Evolutionary conservation across 1,139 yeast species (phyloP).

Genomic region (Blastobotrys illinoisensis): DNA sequence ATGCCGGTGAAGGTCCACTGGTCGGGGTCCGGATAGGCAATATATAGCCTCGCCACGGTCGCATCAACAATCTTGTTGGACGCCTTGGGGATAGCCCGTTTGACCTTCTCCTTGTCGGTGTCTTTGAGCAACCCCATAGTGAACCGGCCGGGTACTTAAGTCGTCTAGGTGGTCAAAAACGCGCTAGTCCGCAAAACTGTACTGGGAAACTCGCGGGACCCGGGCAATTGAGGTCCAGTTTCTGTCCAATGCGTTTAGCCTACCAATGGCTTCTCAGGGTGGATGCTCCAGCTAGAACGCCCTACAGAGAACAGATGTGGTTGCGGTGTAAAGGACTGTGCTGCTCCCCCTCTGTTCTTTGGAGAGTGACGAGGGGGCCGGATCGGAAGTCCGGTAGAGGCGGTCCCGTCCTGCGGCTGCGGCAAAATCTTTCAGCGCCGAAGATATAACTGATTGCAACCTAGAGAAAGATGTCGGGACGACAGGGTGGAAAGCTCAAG

Average conservation of each 20-base stretch:
- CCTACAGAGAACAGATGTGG: neutral
- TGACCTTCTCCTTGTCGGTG: constrained; percentile 80
- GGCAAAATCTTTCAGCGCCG: neutral
- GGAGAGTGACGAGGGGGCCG: neutral
- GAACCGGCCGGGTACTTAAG: neutral
- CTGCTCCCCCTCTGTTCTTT: neutral
- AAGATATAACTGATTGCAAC: neutral
- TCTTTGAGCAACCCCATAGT: constrained; percentile 57
- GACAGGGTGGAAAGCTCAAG: constrained; percentile 42
- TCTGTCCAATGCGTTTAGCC: neutral
- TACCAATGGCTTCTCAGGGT: neutral
- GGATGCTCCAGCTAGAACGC: neutral
- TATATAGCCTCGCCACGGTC: constrained; percentile 80
- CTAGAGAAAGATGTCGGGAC: constrained; percentile 40
- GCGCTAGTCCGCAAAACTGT: neutral
- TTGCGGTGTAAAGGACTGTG: neutral
- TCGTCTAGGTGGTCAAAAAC: neutral
- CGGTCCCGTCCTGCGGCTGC: neutral
- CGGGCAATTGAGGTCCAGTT: neutral
- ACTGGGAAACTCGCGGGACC: neutral
- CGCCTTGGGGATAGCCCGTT: constrained; percentile 82
- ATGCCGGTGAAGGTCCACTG: constrained; percentile 87
- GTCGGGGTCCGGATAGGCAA: constrained; percentile 79
- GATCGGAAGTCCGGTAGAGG: neutral
- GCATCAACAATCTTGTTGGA: constrained; percentile 86